Conservation (phyloP, 768 basidiomycete species). For the Pholiota conissans region DNA sequence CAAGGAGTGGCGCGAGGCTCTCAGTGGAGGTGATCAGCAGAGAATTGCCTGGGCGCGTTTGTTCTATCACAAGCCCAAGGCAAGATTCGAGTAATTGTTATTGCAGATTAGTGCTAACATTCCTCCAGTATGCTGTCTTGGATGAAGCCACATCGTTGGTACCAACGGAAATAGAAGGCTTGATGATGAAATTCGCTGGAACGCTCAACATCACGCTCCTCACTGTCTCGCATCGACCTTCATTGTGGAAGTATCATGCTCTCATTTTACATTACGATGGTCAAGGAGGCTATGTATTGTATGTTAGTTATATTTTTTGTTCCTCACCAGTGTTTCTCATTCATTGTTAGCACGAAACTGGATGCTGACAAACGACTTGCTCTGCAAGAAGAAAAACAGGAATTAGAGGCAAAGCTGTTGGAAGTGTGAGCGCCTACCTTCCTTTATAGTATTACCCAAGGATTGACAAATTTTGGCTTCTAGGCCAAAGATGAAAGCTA, state of each 20-base stretch:
- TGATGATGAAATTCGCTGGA: conserved; percentile 94
- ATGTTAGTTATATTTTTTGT: conserved; percentile 30
- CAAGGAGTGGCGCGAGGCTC: conserved; percentile 91
- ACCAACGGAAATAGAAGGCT: conserved; percentile 87
- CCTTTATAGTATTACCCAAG: background rate
- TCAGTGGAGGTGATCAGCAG: conserved; percentile 96
- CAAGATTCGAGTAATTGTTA: conserved; percentile 34
- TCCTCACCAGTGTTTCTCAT: background rate
- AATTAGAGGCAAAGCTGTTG: conserved; percentile 77
- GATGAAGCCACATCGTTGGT: conserved; percentile 97
- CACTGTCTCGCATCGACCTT: conserved; percentile 94
- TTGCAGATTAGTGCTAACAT: no score
- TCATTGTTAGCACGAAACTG: conserved; percentile 66
- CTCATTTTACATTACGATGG: conserved; percentile 92
- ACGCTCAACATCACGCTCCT: conserved; percentile 86
- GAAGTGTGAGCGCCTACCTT: conserved; percentile 68
- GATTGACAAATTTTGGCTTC: conserved; percentile 5
- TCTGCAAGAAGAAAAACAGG: conserved; percentile 93
- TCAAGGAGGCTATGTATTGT: conserved; percentile 95
- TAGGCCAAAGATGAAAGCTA: conserved; percentile 80
- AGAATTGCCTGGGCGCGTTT: conserved; percentile 96
- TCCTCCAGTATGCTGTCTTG: conserved; percentile 89
- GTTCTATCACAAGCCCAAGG: conserved; percentile 95
- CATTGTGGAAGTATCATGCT: conserved; percentile 90
- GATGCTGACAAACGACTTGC: conserved; percentile 89